These are phyloP conservation scores for Solanum paucissectum DNA, from an alignment of 257 asterid genomes.

Conservation along the genomic window DNA sequence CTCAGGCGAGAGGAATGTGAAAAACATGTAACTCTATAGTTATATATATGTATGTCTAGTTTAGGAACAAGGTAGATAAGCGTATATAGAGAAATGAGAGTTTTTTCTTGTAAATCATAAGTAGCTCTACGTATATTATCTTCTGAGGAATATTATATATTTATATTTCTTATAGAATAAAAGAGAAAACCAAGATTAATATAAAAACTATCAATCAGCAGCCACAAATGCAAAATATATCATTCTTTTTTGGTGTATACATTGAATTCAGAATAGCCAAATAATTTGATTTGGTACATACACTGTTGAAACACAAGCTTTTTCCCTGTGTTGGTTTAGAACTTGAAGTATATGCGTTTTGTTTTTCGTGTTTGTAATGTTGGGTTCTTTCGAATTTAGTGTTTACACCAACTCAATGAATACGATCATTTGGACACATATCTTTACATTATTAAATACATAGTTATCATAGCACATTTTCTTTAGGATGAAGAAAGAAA, in stretches of 20 bases:
- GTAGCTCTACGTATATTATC: background rate
- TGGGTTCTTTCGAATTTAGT: background rate
- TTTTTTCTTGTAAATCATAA: background rate
- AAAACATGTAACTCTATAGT: constrained; percentile 1
- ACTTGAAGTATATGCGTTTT: no score
- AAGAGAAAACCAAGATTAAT: background rate
- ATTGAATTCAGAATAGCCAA: background rate
- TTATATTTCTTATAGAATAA: background rate
- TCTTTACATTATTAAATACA: background rate
- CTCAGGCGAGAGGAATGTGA: constrained; percentile 23
- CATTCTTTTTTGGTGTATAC: background rate
- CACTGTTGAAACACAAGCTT: background rate
- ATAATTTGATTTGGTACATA: background rate
- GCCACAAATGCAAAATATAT: background rate
- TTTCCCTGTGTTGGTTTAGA: no score
- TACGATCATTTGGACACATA: no score
- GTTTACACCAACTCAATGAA: background rate
- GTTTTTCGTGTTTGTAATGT: background rate
- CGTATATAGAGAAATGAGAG: background rate
- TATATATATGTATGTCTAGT: constrained; percentile 2
- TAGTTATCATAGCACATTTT: background rate
- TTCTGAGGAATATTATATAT: background rate
- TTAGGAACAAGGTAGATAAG: constrained; percentile 7
- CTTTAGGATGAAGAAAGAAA: background rate
- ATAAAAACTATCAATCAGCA: background rate